Base-by-base conservation (phyloP, 805 yeast species). In the Metschnikowia cerradonensis region DNA sequence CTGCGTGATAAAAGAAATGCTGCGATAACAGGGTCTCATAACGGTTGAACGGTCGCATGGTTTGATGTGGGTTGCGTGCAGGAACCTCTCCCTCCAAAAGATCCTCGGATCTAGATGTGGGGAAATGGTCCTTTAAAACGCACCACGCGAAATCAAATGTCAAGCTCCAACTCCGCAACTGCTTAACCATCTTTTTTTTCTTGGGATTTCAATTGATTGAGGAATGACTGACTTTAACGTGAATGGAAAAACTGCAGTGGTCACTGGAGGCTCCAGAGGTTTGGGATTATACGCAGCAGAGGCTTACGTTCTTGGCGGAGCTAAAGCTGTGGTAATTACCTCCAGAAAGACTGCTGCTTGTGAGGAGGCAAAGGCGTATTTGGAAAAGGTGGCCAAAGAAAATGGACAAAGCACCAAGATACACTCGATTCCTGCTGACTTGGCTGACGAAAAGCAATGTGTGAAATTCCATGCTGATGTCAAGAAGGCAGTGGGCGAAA, bases 191-290 rank as follows among this genome's bases (percentile, higher is more conserved):
- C 17, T n/a, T 20, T 33, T 42, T 32, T n/a, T 10, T 26, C 45
- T 14, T 13, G 13, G 15, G 4, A 7, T 32, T 42, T 6, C 33
- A 6, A 15, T 19, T 20, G 2, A 41, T 10, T 20, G 11, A 30
- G 54, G 32, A n/a, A 73, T 72, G 77, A 76, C 73, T 30, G 76
- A 73, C 52, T 67, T 66, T 45, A 73, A 73, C 57, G 82, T 81
- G 36, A 68, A 80, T 52, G 88, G 86, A 14, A 84, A 83, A 66
- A 75, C 77, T 8, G 89, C 86, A 0, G 79, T 81, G 4, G 74
- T 85, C 53, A 85, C 91, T 6, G 91, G 90, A 3, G 90, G 90
- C 30, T 80, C 89, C 23, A 72, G 91, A 58, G 92, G 92, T 0
- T 79, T 86, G 44, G 92, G 92, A 0, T 77, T 82, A 40, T 67